These are phyloP conservation scores for Ogataea paraovalis DNA, from an alignment of 805 yeast genomes.

Conservation along the genomic window DNA sequence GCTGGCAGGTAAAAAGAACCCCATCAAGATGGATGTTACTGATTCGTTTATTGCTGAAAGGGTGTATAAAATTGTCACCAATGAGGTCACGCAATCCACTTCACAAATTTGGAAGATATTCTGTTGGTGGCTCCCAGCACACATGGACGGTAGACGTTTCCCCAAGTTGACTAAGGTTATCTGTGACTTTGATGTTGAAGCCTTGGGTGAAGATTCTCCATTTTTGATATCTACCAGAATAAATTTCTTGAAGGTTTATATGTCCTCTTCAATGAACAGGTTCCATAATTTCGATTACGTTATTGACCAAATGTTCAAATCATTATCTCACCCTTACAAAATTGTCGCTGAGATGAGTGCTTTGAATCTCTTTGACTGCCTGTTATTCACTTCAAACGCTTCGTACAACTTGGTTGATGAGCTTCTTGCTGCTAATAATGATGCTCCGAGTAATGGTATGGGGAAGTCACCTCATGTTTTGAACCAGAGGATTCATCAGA, in stretches of 20 bases:
- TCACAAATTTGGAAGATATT: conserved; percentile 70
- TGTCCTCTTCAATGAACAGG: conserved; percentile 30
- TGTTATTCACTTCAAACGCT: conserved; percentile 16
- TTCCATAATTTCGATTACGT: conserved; percentile 46
- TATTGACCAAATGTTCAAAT: conserved; percentile 41
- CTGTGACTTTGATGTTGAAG: conserved; percentile 43
- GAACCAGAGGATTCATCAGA: conserved; percentile 30
- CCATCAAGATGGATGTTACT: conserved; percentile 32
- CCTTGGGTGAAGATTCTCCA: conserved; percentile 51
- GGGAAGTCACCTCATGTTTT: conserved; percentile 27
- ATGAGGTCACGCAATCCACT: conserved; percentile 71
- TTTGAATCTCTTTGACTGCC: conserved; percentile 43
- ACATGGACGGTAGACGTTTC: conserved; percentile 63
- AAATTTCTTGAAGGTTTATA: conserved; percentile 45
- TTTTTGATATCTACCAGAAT: conserved; percentile 61
- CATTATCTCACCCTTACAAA: conserved; percentile 64
- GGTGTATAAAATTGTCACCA: conserved; percentile 42
- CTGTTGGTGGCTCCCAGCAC: conserved; percentile 68
- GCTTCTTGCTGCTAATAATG: conserved; percentile 36
- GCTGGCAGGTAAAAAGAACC: conserved; percentile 40
- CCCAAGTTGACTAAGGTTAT: conserved; percentile 47
- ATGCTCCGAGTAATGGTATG: conserved; percentile 31
- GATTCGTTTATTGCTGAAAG: conserved; percentile 45
- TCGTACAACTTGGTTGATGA: conserved; percentile 28
- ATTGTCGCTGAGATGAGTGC: conserved; percentile 70